These are phyloP conservation scores for Polygonum maritimum DNA, from an alignment of 148 eudicot species.

Conservation along the genomic window DNA sequence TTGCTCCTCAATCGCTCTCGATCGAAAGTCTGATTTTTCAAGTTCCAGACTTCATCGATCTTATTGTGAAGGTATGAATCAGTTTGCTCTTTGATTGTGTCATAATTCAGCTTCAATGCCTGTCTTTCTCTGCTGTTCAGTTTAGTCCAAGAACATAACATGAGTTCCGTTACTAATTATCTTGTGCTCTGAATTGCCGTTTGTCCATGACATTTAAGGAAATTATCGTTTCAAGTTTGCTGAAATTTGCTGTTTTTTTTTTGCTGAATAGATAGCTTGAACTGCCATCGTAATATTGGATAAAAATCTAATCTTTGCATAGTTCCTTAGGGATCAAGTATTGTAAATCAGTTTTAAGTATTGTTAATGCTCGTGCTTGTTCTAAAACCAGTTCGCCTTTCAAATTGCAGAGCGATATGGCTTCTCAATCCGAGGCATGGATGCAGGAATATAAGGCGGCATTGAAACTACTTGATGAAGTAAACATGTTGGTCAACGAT, in stretches of 20 bases:
- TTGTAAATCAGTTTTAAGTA: too few relatives aligned
- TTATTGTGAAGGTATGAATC: background rate
- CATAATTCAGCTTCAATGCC: background rate
- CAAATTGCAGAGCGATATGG: slow-evolving; percentile 22
- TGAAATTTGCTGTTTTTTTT: too few relatives aligned
- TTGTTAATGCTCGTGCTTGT: background rate
- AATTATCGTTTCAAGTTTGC: background rate
- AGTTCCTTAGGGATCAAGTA: too few relatives aligned
- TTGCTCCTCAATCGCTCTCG: background rate
- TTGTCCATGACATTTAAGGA: background rate
- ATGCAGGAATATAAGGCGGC: slow-evolving; percentile 43
- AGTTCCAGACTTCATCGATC: background rate
- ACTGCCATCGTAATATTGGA: too few relatives aligned
- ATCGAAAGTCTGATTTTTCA: background rate
- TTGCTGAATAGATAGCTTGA: too few relatives aligned
- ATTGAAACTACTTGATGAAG: slow-evolving; percentile 37
- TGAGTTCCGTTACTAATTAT: background rate
- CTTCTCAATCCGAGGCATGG: slow-evolving; percentile 35
- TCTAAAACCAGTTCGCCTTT: background rate
- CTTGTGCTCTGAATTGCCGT: background rate
- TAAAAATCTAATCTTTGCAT: too few relatives aligned
- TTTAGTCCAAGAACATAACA: background rate
- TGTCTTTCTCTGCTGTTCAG: background rate
- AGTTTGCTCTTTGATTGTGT: background rate
- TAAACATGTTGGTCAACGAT: slow-evolving; percentile 26